Evolutionary conservation across 2,329 filamentous ascomycete species (phyloP).

Genomic region (Hypoxylon sp.): DNA sequence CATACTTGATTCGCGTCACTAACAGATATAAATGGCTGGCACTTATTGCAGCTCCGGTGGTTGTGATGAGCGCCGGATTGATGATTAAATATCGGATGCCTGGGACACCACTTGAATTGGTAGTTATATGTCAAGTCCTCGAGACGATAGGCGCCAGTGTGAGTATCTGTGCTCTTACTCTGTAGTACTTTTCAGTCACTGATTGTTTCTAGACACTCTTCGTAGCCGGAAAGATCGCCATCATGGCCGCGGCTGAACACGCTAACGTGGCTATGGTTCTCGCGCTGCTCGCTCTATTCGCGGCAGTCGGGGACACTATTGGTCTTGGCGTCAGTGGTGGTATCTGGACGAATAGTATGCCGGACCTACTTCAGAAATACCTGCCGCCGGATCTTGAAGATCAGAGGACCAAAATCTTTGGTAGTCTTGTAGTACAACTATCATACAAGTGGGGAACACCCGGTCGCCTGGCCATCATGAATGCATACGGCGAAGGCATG

Average conservation of each 20-base stretch:
- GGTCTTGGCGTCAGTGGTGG: constrained; percentile 71
- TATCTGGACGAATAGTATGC: constrained; percentile 72
- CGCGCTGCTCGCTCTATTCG: constrained; percentile 69
- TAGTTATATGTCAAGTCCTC: constrained; percentile 71
- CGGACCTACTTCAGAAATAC: constrained; percentile 62
- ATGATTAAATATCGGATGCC: constrained; percentile 71
- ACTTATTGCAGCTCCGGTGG: constrained; percentile 57
- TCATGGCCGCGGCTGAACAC: constrained; percentile 70
- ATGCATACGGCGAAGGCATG: constrained; percentile 63
- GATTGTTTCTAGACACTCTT: constrained; percentile 59
- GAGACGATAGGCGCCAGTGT: constrained; percentile 66
- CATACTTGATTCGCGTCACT: constrained; percentile 61
- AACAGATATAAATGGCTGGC: constrained; percentile 66
- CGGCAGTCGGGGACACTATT: constrained; percentile 69
- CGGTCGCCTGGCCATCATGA: constrained; percentile 65
- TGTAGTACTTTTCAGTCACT: not conserved
- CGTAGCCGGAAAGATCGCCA: constrained; percentile 69
- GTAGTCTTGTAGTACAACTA: constrained; percentile 65
- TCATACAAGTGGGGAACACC: constrained; percentile 63
- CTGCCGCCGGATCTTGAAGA: constrained; percentile 59
- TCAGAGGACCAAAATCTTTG: constrained; percentile 63
- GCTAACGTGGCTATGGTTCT: constrained; percentile 69
- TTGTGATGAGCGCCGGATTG: constrained; percentile 65
- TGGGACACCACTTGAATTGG: constrained; percentile 62
- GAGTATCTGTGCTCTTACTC: not conserved